A percentile compares a stretch with the other conserved stretches of the same genome.
Evolutionary conservation across 352 stramenopile genomes (phyloP).

Genomic region (Phytopythium aichiense): DNA sequence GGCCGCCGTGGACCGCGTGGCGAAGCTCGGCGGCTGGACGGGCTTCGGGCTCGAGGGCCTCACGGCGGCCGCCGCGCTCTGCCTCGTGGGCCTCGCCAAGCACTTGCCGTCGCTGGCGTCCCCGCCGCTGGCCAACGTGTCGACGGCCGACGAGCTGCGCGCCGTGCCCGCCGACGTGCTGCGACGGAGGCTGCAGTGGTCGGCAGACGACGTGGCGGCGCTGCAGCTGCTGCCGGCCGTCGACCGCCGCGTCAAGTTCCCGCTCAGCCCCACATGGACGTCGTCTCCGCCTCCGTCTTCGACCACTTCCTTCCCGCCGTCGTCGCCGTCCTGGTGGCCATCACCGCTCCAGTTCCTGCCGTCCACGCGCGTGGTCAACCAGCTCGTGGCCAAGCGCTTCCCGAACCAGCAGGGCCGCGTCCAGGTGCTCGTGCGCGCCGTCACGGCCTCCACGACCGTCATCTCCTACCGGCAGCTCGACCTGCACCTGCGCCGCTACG

Average conservation of each 20-base stretch:
- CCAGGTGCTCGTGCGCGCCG: slow-evolving; percentile 39
- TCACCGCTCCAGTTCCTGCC: slow-evolving; percentile 31
- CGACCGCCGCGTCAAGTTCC: slow-evolving; percentile 27
- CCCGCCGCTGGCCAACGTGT: slow-evolving; percentile 18
- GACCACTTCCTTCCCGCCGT: background rate
- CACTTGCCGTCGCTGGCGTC: slow-evolving; percentile 16
- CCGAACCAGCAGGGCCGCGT: slow-evolving; percentile 73
- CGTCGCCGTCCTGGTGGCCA: background rate
- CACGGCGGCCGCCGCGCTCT: slow-evolving; percentile 43
- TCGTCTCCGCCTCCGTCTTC: background rate
- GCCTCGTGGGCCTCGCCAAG: slow-evolving; percentile 56
- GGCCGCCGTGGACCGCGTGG: slow-evolving; percentile 17
- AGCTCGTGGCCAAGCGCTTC: slow-evolving; percentile 55
- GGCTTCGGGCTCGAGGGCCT: slow-evolving; percentile 77
- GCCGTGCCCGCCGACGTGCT: slow-evolving; percentile 27
- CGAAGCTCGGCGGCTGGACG: slow-evolving; percentile 37
- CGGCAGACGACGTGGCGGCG: slow-evolving; percentile 50
- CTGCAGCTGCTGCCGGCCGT: slow-evolving; percentile 17
- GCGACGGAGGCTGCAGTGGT: slow-evolving; percentile 45
- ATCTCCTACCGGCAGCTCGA: slow-evolving; percentile 75
- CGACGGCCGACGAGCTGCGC: slow-evolving; percentile 28
- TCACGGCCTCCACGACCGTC: slow-evolving; percentile 45
- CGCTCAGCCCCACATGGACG: slow-evolving; percentile 28
- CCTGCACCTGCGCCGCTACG: slow-evolving; percentile 67
- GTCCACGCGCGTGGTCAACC: slow-evolving; percentile 37